Evolutionary conservation across 495 filamentous ascomycete species (phyloP).

Genomic region (Cercophora scortea): DNA sequence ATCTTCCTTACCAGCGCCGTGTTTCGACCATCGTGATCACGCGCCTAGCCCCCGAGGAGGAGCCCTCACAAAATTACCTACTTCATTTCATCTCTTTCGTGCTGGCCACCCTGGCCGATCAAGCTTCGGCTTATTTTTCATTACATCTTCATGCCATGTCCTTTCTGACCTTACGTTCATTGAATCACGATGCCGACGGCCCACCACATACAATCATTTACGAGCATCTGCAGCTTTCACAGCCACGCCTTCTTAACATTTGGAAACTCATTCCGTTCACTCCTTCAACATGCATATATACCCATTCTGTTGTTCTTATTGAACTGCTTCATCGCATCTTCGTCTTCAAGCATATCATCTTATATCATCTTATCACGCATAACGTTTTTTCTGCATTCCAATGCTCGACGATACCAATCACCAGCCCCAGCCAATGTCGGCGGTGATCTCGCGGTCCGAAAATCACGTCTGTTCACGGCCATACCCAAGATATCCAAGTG

Average conservation of each 20-base stretch:
- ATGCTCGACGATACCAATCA: no score
- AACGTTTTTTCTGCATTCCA: no score
- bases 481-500: no score
- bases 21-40: constrained; percentile 20
- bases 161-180: background rate
- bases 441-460: no score
- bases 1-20: constrained; percentile 38
- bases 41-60: background rate
- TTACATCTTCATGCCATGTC: constrained; percentile 1
- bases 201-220: background rate
- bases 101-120: background rate
- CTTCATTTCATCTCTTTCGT: background rate
- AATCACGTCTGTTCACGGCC: no score
- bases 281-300: background rate
- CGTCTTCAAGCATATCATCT: no score
- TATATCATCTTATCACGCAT: no score
- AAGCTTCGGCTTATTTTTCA: background rate
- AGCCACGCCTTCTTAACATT: background rate
- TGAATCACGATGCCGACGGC: constrained; percentile 1
- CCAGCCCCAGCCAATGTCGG: no score
- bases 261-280: background rate
- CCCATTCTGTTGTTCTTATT: no score
- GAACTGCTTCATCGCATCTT: no score
- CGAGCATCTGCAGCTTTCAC: background rate
- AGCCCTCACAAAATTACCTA: background rate